A percentile compares a stretch with the other conserved stretches of the same genome.
These are phyloP conservation scores for Trypanosoma melophagium DNA, from an alignment of 208 protist genomes.

Conservation along the genomic window DNA sequence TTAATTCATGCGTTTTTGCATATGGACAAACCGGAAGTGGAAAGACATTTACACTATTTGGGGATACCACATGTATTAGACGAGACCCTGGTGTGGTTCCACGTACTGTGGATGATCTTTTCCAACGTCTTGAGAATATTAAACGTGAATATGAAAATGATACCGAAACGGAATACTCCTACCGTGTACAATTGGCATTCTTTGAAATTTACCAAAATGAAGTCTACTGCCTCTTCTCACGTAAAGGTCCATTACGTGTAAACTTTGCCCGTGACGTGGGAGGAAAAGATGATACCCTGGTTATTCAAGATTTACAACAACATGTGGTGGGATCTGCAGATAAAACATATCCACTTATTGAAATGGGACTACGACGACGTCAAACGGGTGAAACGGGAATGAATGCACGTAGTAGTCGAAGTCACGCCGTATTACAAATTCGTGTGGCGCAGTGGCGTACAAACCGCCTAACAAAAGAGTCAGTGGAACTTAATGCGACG, in stretches of 20 bases:
- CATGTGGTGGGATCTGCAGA: constrained; percentile 47
- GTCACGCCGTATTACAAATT: constrained; percentile 95
- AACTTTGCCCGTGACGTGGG: constrained; percentile 44
- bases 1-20: constrained; percentile 89
- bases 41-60: constrained; percentile 92
- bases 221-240: constrained; percentile 74
- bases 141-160: constrained; percentile 41
- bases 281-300: constrained; percentile 63
- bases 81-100: constrained; percentile 69
- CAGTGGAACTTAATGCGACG: constrained; percentile 65
- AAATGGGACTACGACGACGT: constrained; percentile 74
- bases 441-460: constrained; percentile 67
- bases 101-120: constrained; percentile 69
- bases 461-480: constrained; percentile 56
- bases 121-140: constrained; percentile 51
- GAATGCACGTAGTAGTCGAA: constrained; percentile 93
- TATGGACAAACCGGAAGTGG: constrained; percentile 92
- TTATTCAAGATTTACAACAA: constrained; percentile 69
- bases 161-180: constrained; percentile 54
- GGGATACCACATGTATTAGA: constrained; percentile 56
- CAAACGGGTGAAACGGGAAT: constrained; percentile 91
- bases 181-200: constrained; percentile 67
- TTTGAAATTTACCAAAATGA: constrained; percentile 88
- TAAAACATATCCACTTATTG: constrained; percentile 73
- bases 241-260: constrained; percentile 64